These are phyloP conservation scores for Butyriboletus loyo DNA, from an alignment of 768 basidiomycete genomes.

Conservation along the genomic window DNA sequence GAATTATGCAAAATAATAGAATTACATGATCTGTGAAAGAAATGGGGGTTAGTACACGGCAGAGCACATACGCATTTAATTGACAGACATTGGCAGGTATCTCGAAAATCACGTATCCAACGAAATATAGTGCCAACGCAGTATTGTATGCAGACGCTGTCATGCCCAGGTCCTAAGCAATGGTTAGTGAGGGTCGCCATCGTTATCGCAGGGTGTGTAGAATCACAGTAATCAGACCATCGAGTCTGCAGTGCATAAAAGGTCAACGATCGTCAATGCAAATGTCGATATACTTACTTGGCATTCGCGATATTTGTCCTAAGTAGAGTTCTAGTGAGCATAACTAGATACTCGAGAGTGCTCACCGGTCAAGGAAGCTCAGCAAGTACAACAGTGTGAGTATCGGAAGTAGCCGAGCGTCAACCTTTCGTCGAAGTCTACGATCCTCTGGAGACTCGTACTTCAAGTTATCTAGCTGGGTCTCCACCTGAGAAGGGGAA, in stretches of 20 bases:
- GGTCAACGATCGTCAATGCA: not conserved
- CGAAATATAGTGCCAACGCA: conserved; percentile 55
- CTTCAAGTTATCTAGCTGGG: not conserved
- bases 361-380: conserved; percentile 40
- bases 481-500: conserved; percentile 2
- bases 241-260: conserved; percentile 36
- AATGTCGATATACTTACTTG: conserved; percentile 22
- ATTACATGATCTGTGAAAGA: conserved; percentile 25
- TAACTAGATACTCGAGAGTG: not conserved
- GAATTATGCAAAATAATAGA: not conserved
- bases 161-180: conserved; percentile 47
- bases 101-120: conserved; percentile 60
- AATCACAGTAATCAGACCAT: conserved; percentile 47
- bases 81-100: conserved; percentile 51
- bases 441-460: conserved; percentile 17
- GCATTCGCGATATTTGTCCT: conserved; percentile 41
- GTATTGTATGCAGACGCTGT: conserved; percentile 54
- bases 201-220: not conserved
- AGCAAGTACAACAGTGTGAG: conserved; percentile 40
- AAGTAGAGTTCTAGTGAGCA: not conserved
- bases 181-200: not conserved
- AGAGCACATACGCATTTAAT: not conserved
- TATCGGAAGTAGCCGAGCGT: conserved; percentile 37
- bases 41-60: not conserved
- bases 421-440: conserved; percentile 33